phyloP scores from a whole-genome alignment of 371 early-diverging fungal genomes.

The Mortierella polycephala region DNA sequence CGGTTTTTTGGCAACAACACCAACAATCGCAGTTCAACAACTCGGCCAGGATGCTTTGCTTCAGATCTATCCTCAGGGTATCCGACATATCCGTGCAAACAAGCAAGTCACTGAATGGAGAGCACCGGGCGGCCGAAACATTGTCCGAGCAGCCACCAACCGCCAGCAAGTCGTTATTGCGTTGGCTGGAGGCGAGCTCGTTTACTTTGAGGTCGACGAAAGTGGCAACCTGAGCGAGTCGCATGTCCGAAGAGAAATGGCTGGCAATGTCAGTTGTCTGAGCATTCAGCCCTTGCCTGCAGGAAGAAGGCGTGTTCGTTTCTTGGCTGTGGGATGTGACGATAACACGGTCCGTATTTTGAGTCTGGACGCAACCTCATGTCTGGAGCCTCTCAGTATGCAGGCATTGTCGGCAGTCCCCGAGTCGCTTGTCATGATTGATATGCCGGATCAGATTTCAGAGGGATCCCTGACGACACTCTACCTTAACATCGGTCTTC shows the following conservation, averaged over 20 bases:
- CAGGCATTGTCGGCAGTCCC: constrained; percentile 66
- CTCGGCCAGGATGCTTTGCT: constrained; percentile 91
- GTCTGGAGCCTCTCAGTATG: constrained; percentile 85
- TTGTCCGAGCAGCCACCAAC: constrained; percentile 85
- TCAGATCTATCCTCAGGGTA: constrained; percentile 89
- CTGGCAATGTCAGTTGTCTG: constrained; percentile 77
- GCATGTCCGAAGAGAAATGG: constrained; percentile 80
- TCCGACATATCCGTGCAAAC: constrained; percentile 89
- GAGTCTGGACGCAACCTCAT: constrained; percentile 82
- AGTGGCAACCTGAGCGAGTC: constrained; percentile 90
- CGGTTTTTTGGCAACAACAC: constrained; percentile 82
- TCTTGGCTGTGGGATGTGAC: constrained; percentile 91
- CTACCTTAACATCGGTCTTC: constrained; percentile 89
- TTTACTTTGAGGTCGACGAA: constrained; percentile 94
- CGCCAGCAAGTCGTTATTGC: constrained; percentile 87
- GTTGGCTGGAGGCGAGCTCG: constrained; percentile 84
- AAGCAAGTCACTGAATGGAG: constrained; percentile 95
- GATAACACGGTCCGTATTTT: constrained; percentile 94
- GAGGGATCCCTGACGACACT: constrained; percentile 71
- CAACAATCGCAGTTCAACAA: constrained; percentile 87
- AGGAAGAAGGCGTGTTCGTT: constrained; percentile 82
- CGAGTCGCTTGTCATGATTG: constrained; percentile 75
- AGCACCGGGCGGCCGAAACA: constrained; percentile 78
- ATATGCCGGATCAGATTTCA: constrained; percentile 78
- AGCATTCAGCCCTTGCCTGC: constrained; percentile 85